Percentiles rank a stretch among this genome's conserved stretches.
Conservation (phyloP, 495 filamentous ascomycete species). For the Annulohypoxylon maeteangense region DNA sequence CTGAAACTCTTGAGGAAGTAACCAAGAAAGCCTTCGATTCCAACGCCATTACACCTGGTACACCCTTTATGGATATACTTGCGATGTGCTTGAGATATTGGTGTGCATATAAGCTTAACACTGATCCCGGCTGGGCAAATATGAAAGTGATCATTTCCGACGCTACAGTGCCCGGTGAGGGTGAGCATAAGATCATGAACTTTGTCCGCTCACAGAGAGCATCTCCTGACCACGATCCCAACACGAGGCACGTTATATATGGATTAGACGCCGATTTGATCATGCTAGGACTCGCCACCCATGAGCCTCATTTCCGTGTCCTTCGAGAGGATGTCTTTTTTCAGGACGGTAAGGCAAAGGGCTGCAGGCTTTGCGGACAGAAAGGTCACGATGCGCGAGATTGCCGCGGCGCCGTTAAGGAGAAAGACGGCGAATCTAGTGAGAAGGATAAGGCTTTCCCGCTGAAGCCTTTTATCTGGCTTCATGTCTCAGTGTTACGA, state of each 20-base stretch:
- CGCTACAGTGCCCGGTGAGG: conserved; percentile 95
- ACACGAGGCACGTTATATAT: conserved; percentile 96
- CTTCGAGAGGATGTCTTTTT: conserved; percentile 97
- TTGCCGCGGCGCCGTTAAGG: conserved; percentile 83
- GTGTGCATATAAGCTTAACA: conserved; percentile 96
- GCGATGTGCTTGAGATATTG: conserved; percentile 93
- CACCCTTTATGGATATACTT: conserved; percentile 98
- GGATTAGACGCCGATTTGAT: conserved; percentile 97
- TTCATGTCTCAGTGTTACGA: conserved; percentile 89
- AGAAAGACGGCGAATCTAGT: conserved; percentile 85
- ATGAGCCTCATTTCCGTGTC: conserved; percentile 97
- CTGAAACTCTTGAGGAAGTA: conserved; percentile 69
- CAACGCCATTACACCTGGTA: conserved; percentile 97
- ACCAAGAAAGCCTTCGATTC: conserved; percentile 96
- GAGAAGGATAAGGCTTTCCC: conserved; percentile 77
- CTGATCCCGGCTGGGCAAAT: conserved; percentile 95
- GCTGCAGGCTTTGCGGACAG: conserved; percentile 89
- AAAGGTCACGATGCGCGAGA: conserved; percentile 85
- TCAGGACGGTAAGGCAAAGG: conserved; percentile 81
- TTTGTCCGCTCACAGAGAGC: conserved; percentile 94
- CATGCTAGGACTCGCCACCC: conserved; percentile 96
- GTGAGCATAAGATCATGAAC: conserved; percentile 99
- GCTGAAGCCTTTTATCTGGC: conserved; percentile 96
- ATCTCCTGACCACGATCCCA: conserved; percentile 91
- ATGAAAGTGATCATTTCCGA: conserved; percentile 99